Percentiles rank a stretch among this genome's conserved stretches.
Evolutionary conservation across 2,329 filamentous ascomycete species (phyloP).

Genomic region (Rosellinia necatrix): DNA sequence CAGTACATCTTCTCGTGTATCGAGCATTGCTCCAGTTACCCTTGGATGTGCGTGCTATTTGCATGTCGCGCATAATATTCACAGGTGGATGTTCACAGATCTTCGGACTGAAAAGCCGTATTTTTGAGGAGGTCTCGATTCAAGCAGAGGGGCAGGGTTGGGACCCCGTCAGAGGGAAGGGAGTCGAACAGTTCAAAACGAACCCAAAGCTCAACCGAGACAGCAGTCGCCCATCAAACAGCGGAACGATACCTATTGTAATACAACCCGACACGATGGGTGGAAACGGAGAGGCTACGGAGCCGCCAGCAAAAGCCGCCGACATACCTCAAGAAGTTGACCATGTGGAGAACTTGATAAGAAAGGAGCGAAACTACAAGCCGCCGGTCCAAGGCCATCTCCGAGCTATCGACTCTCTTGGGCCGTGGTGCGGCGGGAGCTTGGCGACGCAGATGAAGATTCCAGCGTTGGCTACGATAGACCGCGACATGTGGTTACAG

Average conservation of each 20-base stretch:
- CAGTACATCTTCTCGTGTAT: constrained; percentile 78
- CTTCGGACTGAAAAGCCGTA: constrained; percentile 76
- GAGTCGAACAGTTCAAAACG: constrained; percentile 57
- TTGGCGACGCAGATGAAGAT: constrained; percentile 70
- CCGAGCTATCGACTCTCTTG: constrained; percentile 70
- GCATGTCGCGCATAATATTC: constrained; percentile 88
- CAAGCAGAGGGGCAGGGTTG: constrained; percentile 74
- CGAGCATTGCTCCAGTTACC: constrained; percentile 75
- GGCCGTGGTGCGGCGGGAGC: constrained; percentile 76
- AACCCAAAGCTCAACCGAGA: constrained; percentile 50
- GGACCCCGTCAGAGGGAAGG: constrained; percentile 75
- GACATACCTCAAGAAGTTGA: constrained; percentile 56
- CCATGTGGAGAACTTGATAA: constrained; percentile 62
- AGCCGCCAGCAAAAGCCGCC: constrained; percentile 46
- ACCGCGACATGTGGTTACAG: constrained; percentile 72
- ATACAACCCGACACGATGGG: constrained; percentile 25
- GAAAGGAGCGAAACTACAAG: constrained; percentile 48
- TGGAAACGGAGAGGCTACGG: constrained; percentile 40
- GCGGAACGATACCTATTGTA: constrained; percentile 29
- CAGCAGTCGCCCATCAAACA: constrained; percentile 33
- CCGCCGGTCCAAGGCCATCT: constrained; percentile 60
- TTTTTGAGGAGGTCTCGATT: constrained; percentile 73
- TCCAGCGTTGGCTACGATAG: constrained; percentile 70
- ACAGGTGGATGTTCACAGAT: constrained; percentile 80
- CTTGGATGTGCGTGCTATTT: constrained; percentile 79